Evolutionary conservation across 2,329 filamentous ascomycete species (phyloP), one percentile per base, ranked within the genome.

Genomic region (Neopestalotiopsis sp.): DNA sequence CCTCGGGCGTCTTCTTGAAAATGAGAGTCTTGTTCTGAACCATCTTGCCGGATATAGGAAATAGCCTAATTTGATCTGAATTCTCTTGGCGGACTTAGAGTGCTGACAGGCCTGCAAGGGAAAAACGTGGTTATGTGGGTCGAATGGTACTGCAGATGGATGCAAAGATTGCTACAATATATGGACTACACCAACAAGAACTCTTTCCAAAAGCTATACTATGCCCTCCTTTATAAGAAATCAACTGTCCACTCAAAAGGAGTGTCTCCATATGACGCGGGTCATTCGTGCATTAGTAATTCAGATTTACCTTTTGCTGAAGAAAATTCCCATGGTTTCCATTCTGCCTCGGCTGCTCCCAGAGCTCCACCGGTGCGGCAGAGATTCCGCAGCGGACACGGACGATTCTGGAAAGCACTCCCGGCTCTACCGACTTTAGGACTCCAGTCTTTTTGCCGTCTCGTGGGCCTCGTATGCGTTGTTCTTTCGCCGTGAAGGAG

Each of bases 21-120:
- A 92, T 84, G 73, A 94, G 80, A 59, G 84, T 86, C 83, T 92
- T 92, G 85, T 93, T 94, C 70, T 88, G 84, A 72, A 81, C 78
- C 81, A 83, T 84, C 59, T 14, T 56, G 14, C 20, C 17, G 32
- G 14, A 20, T 30, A 10, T 14, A 14, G 57, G 57, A 60, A 28
- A 12, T 6, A 60, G 24, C 24, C 32, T 30, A 52, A 17, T 83
- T 92, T 92, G 85, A 93, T 94, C 70, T 87, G 84, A 72, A 80
- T 82, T 84, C 58, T 17, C 28, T 17, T 24, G 59, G 32, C 34
- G 59, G 24, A 28, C 40, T 62, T 62, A 62, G 24, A 40, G 59
- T 64, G 61, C 61, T 64, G 40, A 64, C 40, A 38, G 30, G 61
- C 61, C 28, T 12, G 24, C 45, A 20, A 20, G 42, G 40, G 24